Evolutionary conservation across 1,139 yeast genomes (phyloP).

Genomic region (Yamadazyma friedrichii): DNA sequence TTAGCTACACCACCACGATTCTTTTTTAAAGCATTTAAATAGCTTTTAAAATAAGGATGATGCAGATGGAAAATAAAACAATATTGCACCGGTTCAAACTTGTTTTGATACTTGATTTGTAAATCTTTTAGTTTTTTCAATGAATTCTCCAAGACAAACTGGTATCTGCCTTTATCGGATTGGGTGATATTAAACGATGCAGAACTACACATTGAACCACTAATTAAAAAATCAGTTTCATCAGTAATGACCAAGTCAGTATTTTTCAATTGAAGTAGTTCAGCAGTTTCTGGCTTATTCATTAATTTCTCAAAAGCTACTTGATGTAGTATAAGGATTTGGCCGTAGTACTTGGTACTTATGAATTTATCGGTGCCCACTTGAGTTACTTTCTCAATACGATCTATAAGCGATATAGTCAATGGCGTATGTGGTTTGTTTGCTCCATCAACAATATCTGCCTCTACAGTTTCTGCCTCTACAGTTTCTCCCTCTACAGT

Average conservation of each 20-base stretch:
- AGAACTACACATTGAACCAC: conserved; percentile 3
- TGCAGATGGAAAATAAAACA: conserved; percentile 18
- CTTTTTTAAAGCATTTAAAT: conserved; percentile 8
- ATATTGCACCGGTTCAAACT: conserved; percentile 24
- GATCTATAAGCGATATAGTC: not conserved
- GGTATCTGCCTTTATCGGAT: conserved; percentile 5
- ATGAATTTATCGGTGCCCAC: not conserved
- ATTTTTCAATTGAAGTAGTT: not conserved
- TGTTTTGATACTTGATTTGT: not conserved
- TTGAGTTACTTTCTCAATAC: not conserved
- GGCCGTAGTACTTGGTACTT: not conserved
- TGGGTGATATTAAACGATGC: conserved; percentile 3
- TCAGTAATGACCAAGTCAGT: conserved; percentile 18
- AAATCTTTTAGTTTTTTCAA: conserved; percentile 12
- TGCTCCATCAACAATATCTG: too few species aligned
- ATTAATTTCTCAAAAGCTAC: not conserved
- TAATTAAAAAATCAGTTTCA: conserved; percentile 18
- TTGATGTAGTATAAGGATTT: not conserved
- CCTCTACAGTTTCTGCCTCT: too few species aligned
- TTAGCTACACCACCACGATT: not conserved
- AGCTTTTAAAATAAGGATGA: conserved; percentile 18
- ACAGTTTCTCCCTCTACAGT: not conserved
- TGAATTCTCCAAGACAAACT: conserved; percentile 8
- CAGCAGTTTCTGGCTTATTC: too few species aligned
- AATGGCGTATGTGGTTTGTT: not conserved